Evolutionary conservation across 495 filamentous ascomycete species (phyloP).

Genomic region (Copromyces sp.): DNA sequence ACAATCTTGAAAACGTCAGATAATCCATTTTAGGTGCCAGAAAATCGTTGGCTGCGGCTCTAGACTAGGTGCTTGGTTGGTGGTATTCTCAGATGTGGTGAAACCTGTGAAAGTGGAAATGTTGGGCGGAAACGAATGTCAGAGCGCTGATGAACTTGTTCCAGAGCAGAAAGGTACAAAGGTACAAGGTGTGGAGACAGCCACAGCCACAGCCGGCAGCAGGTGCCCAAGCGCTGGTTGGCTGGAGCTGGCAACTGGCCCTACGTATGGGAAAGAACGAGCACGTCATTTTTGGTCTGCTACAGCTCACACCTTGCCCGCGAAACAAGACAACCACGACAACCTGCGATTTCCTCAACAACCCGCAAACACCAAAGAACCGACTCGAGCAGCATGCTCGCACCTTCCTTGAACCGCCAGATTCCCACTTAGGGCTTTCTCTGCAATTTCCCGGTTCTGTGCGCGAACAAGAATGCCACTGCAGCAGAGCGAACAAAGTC

Average conservation of each 20-base stretch:
- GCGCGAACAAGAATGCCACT: constrained; percentile 23
- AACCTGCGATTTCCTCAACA: neutral
- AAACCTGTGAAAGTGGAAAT: neutral
- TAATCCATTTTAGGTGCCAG: no score
- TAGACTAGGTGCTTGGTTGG: no score
- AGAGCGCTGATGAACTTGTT: neutral
- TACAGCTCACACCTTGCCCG: neutral
- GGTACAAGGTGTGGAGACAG: neutral
- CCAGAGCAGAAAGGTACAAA: neutral
- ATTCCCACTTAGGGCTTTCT: constrained; percentile 5
- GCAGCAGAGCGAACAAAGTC: constrained; percentile 30
- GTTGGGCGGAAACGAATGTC: neutral
- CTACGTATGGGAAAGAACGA: neutral
- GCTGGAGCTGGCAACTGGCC: neutral
- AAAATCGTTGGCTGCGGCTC: no score
- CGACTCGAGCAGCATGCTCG: neutral
- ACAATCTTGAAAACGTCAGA: no score
- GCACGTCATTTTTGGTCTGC: neutral
- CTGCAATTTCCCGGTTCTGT: constrained; percentile 15
- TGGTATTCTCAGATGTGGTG: no score
- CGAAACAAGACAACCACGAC: neutral
- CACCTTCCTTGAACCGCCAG: neutral
- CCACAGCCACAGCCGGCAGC: neutral
- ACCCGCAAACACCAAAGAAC: neutral
- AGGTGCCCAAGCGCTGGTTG: neutral